phyloP scores from a whole-genome alignment of 2,329 filamentous ascomycete genomes.

The Zymoseptoria ardabiliae region DNA sequence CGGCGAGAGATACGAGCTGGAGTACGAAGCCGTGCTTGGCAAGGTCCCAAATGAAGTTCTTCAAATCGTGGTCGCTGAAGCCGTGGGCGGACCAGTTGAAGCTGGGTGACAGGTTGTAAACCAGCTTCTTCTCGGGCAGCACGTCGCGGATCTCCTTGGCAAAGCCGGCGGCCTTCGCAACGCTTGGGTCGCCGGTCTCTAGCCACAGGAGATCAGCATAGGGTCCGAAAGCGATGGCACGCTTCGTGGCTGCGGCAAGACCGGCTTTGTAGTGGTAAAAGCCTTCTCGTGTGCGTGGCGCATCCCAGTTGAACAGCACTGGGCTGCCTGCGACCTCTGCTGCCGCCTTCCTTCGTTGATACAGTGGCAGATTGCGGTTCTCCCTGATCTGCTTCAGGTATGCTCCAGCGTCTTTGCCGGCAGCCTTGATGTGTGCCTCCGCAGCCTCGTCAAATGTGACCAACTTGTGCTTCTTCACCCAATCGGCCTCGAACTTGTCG shows the following conservation, averaged over 20 bases:
- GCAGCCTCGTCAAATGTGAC: slow-evolving; percentile 82
- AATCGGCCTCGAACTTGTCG: slow-evolving; percentile 75
- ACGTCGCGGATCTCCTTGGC: slow-evolving; percentile 64
- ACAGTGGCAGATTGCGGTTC: slow-evolving; percentile 69
- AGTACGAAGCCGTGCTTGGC: slow-evolving; percentile 72
- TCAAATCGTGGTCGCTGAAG: slow-evolving; percentile 73
- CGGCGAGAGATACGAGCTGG: slow-evolving; percentile 58
- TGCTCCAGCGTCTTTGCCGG: slow-evolving; percentile 21
- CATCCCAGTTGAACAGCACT: slow-evolving; percentile 82
- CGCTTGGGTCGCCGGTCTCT: slow-evolving; percentile 84
- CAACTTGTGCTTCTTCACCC: slow-evolving; percentile 79
- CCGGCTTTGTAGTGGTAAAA: slow-evolving; percentile 86
- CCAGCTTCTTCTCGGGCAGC: slow-evolving; percentile 75
- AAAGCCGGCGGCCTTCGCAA: slow-evolving; percentile 67
- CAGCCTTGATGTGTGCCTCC: slow-evolving; percentile 30
- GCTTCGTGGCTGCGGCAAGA: slow-evolving; percentile 81
- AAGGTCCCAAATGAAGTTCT: slow-evolving; percentile 93
- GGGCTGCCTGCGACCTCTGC: slow-evolving; percentile 57
- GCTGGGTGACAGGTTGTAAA: slow-evolving; percentile 92
- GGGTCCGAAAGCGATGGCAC: slow-evolving; percentile 81
- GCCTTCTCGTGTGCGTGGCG: slow-evolving; percentile 86
- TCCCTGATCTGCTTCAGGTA: slow-evolving; percentile 33
- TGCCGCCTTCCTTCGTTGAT: slow-evolving; percentile 67
- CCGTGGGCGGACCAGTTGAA: slow-evolving; percentile 99
- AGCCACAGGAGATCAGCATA: slow-evolving; percentile 96